A percentile compares a stretch with the other conserved stretches of the same genome.
phyloP scores from a whole-genome alignment of 345 rosid genomes.

The Garcia nutans region DNA sequence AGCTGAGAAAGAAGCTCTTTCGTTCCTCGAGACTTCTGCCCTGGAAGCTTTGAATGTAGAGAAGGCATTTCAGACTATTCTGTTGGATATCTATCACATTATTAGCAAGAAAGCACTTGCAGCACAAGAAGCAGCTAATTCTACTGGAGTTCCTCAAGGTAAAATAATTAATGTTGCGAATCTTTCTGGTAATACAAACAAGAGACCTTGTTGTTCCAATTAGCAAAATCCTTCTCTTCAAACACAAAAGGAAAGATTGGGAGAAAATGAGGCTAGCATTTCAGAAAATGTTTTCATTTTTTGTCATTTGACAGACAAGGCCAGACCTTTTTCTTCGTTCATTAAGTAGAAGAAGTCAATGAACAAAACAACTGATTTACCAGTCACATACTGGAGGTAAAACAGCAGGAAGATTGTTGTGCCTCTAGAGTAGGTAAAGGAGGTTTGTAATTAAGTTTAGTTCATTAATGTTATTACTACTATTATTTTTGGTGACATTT shows the following conservation, averaged over 20 bases:
- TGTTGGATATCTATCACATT: constrained; percentile 55
- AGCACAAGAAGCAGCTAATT: constrained; percentile 47
- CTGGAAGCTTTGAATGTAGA: constrained; percentile 55
- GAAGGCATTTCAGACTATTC: constrained; percentile 59
- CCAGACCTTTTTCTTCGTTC: neutral
- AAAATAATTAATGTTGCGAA: constrained; percentile 62
- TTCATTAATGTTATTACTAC: neutral
- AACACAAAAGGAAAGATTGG: neutral
- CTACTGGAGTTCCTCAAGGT: constrained; percentile 55
- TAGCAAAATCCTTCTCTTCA: constrained; percentile 6
- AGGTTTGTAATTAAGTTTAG: constrained; percentile 6
- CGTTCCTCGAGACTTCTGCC: constrained; percentile 65
- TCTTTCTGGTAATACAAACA: constrained; percentile 39
- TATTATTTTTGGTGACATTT: too few relatives aligned
- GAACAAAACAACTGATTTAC: neutral
- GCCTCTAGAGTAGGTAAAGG: neutral
- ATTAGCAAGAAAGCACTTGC: constrained; percentile 66
- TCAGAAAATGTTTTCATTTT: constrained; percentile 3
- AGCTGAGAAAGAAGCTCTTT: constrained; percentile 50
- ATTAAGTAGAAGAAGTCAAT: neutral
- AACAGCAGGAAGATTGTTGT: neutral
- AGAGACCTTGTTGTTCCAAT: constrained; percentile 58
- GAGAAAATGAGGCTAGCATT: neutral
- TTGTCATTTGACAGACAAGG: neutral
- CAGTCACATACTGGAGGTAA: neutral